These are phyloP conservation scores for Zelonia costaricensis DNA, from an alignment of 208 protist species.

Conservation along the genomic window DNA sequence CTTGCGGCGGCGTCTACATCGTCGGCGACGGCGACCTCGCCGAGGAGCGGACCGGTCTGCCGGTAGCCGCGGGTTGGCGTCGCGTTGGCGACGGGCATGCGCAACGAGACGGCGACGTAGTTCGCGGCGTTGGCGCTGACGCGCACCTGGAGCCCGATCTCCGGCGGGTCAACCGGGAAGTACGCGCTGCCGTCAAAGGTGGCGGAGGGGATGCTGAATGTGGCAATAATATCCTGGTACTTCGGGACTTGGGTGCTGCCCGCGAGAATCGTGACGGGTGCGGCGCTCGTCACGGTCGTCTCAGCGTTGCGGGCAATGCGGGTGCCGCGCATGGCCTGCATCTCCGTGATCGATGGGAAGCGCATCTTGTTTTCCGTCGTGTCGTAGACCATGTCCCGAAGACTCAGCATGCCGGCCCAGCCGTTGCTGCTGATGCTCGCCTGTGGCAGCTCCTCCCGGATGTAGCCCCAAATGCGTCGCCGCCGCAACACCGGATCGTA, in stretches of 20 bases:
- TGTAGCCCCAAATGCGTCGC: conserved; percentile 19
- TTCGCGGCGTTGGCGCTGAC: conserved; percentile 2
- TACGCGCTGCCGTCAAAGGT: conserved; percentile 7
- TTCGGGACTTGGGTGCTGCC: background rate
- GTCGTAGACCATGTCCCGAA: conserved; percentile 33
- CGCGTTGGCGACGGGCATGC: conserved; percentile 23
- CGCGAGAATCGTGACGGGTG: background rate
- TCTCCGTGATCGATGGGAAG: conserved; percentile 16
- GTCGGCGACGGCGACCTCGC: conserved; percentile 10
- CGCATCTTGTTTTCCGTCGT: conserved; percentile 9
- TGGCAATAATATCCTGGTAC: conserved; percentile 37
- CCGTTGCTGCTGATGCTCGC: conserved; percentile 4
- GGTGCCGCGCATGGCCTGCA: conserved; percentile 15
- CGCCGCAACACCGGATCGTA: conserved; percentile 23
- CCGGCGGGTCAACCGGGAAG: background rate
- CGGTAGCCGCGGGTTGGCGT: conserved; percentile 14
- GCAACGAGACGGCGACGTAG: conserved; percentile 14
- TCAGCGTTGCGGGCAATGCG: background rate
- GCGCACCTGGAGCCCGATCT: conserved; percentile 15
- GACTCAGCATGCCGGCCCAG: conserved; percentile 24
- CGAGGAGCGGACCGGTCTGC: conserved; percentile 7
- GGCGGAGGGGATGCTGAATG: conserved; percentile 15
- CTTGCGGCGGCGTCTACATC: conserved; percentile 11
- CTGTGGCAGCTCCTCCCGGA: conserved; percentile 7
- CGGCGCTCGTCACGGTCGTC: background rate